Percentiles rank a stretch among this genome's conserved stretches.
These are phyloP conservation scores for Cytauxzoon felis DNA, from an alignment of 169 alveolate genomes.

Conservation along the genomic window DNA sequence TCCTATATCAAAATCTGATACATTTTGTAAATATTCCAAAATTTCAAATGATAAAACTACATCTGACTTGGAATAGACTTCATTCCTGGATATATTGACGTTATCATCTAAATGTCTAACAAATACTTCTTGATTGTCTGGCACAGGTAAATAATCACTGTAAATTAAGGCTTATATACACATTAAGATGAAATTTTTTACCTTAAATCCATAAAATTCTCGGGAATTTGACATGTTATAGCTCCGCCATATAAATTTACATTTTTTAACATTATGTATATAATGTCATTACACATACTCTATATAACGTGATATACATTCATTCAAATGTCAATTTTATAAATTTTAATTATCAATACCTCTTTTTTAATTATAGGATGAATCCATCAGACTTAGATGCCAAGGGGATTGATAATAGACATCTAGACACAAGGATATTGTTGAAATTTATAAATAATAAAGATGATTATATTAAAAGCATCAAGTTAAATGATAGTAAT, in stretches of 20 bases:
- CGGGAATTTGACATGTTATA: constrained; percentile 42
- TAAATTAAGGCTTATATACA: not conserved
- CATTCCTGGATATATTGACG: not conserved
- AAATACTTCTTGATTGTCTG: constrained; percentile 58
- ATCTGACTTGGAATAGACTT: not conserved
- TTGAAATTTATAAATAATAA: not conserved
- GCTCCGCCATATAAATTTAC: constrained; percentile 54
- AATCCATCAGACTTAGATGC: too few species aligned
- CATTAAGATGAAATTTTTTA: not conserved
- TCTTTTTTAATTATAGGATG: not conserved
- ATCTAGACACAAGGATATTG: not conserved
- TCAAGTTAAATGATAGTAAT: not conserved
- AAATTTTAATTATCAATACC: not conserved
- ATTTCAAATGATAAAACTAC: constrained; percentile 48
- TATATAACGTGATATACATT: not conserved
- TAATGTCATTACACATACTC: not conserved
- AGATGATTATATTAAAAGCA: not conserved
- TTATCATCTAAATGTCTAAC: constrained; percentile 10
- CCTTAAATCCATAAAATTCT: constrained; percentile 45
- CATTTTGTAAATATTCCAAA: constrained; percentile 9
- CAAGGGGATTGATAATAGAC: not conserved
- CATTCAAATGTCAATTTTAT: not conserved
- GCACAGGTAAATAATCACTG: constrained; percentile 44
- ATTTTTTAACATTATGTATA: not conserved
- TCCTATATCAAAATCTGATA: constrained; percentile 17